phyloP scores from a whole-genome alignment of 2,329 filamentous ascomycete species.

The Aspergillus felis region DNA sequence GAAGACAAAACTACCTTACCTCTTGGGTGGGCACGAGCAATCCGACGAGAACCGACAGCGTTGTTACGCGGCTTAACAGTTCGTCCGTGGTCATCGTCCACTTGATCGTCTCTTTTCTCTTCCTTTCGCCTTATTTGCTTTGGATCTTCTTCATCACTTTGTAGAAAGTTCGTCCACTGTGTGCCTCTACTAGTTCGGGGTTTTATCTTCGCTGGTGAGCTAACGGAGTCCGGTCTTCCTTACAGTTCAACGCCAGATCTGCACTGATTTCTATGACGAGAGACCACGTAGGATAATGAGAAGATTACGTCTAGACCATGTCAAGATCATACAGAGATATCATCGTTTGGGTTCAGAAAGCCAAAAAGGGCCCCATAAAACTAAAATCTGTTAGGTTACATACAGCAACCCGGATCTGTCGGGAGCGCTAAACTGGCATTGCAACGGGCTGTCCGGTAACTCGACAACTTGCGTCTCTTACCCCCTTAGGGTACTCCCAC shows the following conservation, averaged over 20 bases:
- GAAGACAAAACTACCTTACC: neutral
- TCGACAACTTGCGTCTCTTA: no score
- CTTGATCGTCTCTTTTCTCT: neutral
- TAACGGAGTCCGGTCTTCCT: neutral
- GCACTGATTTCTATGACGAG: neutral
- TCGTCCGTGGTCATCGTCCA: neutral
- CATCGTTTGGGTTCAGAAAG: neutral
- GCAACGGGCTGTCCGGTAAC: neutral
- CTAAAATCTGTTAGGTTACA: neutral
- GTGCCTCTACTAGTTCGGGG: neutral
- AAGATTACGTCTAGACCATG: slow-evolving; percentile 4
- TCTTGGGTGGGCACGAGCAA: neutral
- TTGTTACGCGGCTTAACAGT: neutral
- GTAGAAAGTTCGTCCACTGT: neutral
- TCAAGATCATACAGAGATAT: neutral
- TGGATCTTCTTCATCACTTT: neutral
- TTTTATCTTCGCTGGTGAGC: neutral
- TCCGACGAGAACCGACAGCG: neutral
- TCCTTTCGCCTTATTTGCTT: neutral
- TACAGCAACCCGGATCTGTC: neutral
- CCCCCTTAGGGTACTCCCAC: neutral
- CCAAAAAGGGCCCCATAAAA: neutral
- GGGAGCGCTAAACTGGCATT: neutral
- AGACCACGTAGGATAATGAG: slow-evolving; percentile 1
- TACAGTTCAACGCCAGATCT: neutral